These are phyloP conservation scores for Quillaja saponaria DNA, from an alignment of 306 rosid species.

Conservation along the genomic window DNA sequence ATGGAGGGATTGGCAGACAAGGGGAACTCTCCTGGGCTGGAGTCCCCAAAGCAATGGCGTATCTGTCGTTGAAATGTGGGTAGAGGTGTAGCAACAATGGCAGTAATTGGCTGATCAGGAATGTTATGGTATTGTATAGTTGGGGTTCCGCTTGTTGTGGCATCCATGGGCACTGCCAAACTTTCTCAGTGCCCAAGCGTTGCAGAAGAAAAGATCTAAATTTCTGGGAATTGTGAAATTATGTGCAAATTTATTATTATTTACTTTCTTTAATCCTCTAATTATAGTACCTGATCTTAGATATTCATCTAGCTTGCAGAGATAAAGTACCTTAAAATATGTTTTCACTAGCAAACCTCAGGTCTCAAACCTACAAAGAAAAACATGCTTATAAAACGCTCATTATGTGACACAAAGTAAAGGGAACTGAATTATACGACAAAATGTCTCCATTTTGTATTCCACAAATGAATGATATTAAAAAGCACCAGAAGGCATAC, in stretches of 20 bases:
- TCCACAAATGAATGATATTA: slow-evolving; percentile 14
- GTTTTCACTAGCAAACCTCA: slow-evolving; percentile 75
- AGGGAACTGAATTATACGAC: slow-evolving; percentile 28
- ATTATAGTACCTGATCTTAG: slow-evolving; percentile 33
- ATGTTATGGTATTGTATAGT: slow-evolving; percentile 81
- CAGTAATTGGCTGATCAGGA: slow-evolving; percentile 76
- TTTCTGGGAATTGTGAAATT: slow-evolving; percentile 60
- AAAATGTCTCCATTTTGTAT: slow-evolving; percentile 34
- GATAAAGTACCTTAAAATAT: slow-evolving; percentile 39
- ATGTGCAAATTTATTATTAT: slow-evolving; percentile 53
- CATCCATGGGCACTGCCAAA: slow-evolving; percentile 97
- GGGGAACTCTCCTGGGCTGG: slow-evolving; percentile 92
- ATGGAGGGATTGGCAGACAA: slow-evolving; percentile 85
- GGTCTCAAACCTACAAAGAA: slow-evolving; percentile 83
- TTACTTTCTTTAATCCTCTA: slow-evolving; percentile 40
- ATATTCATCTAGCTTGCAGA: slow-evolving; percentile 23
- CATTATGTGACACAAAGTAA: slow-evolving; percentile 47
- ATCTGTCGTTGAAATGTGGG: slow-evolving; percentile 71
- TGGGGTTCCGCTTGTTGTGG: slow-evolving; percentile 87
- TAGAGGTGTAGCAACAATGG: slow-evolving; percentile 58
- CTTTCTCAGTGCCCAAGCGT: slow-evolving; percentile 78
- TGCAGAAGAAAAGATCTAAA: slow-evolving; percentile 51
- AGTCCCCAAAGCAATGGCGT: slow-evolving; percentile 82
- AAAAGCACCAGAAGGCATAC: slow-evolving; percentile 30
- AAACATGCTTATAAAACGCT: slow-evolving; percentile 62